phyloP scores from a whole-genome alignment of 1,284 basidiomycete species.

The Rhodotorula sp. region DNA sequence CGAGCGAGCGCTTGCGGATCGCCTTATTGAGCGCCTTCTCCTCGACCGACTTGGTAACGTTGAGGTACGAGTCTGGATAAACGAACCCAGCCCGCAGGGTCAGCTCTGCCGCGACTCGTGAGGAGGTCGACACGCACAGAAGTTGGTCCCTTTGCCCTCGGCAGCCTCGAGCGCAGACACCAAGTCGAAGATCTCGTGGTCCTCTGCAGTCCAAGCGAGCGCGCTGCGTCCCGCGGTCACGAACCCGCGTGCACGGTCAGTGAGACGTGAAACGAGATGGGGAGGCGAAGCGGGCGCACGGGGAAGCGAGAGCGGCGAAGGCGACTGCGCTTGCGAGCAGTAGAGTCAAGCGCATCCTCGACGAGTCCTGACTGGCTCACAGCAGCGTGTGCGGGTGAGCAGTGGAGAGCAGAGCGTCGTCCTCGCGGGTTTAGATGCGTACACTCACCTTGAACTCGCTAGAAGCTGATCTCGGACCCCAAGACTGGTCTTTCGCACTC shows the following conservation, averaged over 20 bases:
- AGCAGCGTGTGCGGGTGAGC: too few species aligned
- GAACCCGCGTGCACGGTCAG: not conserved
- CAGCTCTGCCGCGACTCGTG: not conserved
- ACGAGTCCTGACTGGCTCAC: too few species aligned
- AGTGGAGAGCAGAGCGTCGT: too few species aligned
- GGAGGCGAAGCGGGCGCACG: slow-evolving; percentile 13
- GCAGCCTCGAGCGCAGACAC: slow-evolving; percentile 74
- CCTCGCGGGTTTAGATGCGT: too few species aligned
- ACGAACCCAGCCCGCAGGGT: not conserved
- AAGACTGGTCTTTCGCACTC: too few species aligned
- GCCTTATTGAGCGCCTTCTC: slow-evolving; percentile 76
- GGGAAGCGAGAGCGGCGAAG: slow-evolving; percentile 24
- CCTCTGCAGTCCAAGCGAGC: slow-evolving; percentile 44
- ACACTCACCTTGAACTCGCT: too few species aligned
- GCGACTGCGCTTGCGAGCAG: slow-evolving; percentile 16
- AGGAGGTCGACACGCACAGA: slow-evolving; percentile 68
- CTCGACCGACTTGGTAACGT: slow-evolving; percentile 42
- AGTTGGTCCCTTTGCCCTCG: slow-evolving; percentile 84
- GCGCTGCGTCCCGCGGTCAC: slow-evolving; percentile 15
- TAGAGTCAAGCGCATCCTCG: slow-evolving; percentile 13
- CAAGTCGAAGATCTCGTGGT: slow-evolving; percentile 85
- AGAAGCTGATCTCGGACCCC: too few species aligned
- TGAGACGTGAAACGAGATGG: not conserved
- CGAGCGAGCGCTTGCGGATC: slow-evolving; percentile 73
- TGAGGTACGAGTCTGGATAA: slow-evolving; percentile 43